Conservation (phyloP, 2,329 filamentous ascomycete species). For the Bipolaris gigantea region DNA sequence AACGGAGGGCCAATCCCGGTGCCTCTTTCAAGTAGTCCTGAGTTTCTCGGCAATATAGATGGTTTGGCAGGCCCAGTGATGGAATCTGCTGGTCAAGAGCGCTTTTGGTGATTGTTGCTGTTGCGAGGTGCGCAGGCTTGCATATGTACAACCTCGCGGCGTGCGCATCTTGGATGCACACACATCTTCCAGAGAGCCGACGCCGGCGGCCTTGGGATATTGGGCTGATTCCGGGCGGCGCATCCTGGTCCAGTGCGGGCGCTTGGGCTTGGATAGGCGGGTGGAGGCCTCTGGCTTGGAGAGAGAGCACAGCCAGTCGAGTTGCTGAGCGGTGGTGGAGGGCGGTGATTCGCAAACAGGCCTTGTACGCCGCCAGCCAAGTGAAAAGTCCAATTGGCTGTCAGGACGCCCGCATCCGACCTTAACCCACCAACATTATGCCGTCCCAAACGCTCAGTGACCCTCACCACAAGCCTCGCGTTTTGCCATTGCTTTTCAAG, state of each 20-base stretch:
- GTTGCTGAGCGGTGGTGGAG: conserved; percentile 33
- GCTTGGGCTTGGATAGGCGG: conserved; percentile 42
- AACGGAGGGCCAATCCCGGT: conserved; percentile 25
- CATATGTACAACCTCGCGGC: conserved; percentile 40
- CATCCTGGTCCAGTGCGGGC: conserved; percentile 38
- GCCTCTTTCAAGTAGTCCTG: conserved; percentile 22
- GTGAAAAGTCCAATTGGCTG: conserved; percentile 34
- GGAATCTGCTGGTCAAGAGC: conserved; percentile 33
- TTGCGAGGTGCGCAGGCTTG: conserved; percentile 31
- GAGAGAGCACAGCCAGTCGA: conserved; percentile 35
- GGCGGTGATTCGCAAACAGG: conserved; percentile 41
- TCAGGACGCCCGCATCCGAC: conserved; percentile 24
- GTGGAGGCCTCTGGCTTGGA: conserved; percentile 32
- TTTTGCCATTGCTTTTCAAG: conserved; percentile 14
- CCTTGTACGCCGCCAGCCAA: conserved; percentile 33
- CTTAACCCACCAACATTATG: conserved; percentile 32
- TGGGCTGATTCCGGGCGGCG: conserved; percentile 32
- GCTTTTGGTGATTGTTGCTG: conserved; percentile 29
- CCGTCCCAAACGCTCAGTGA: conserved; percentile 29
- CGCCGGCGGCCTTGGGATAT: conserved; percentile 30
- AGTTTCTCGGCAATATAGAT: conserved; percentile 18
- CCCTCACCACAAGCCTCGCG: conserved; percentile 17
- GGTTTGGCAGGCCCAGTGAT: conserved; percentile 16
- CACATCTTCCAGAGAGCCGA: conserved; percentile 20
- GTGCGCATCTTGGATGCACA: conserved; percentile 30